Evolutionary conservation across 345 rosid species (phyloP), one percentile per base, ranked within the genome.

Genomic region (Angophora floribunda): DNA sequence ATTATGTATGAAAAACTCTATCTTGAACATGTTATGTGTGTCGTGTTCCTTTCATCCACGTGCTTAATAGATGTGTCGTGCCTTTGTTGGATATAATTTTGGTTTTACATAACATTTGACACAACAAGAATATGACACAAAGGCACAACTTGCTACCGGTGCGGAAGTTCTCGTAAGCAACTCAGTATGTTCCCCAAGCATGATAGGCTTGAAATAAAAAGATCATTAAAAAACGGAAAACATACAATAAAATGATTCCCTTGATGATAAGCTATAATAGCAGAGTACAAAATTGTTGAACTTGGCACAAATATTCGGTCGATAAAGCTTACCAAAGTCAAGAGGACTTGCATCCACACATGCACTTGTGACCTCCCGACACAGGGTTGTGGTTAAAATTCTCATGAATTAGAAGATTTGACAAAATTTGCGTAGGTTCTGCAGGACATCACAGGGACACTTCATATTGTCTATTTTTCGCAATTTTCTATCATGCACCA

Each of bases 401-500:
- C 21, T 91, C 94, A 89, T 93, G 97, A 92, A 97, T 93, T 16
- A 94, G 95, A 53, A 94, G 97, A 94, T 94, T 96, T 0, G 99
- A 95, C 85, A 97, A 85, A 97, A 97, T 93, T 90, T 93, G 57
- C 97, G 93, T 17, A 96, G 95, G 85, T 92, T 93, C 89, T 93
- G 92, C 91, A 97, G 90, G 87, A 90, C 89, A 26, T 93, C 91
- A 51, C 96, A 96, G 11, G 96, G 94, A 92, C 94, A 97, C 90
- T 91, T 88, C 87, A 96, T 89, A 91, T 96, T 98, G 52, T 95
- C 97, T 1, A 15, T 90, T 87, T 95, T 86, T 92, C 91, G 90
- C 98, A 97, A 52, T 91, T 95, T 67, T 86, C 93, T 86, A 97
- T 93, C 95, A 97, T 85, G 15, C 96, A 93, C 97, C 98, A 96